Evolutionary conservation across 768 basidiomycete species (phyloP).

Genomic region (Sutorius australiensis): DNA sequence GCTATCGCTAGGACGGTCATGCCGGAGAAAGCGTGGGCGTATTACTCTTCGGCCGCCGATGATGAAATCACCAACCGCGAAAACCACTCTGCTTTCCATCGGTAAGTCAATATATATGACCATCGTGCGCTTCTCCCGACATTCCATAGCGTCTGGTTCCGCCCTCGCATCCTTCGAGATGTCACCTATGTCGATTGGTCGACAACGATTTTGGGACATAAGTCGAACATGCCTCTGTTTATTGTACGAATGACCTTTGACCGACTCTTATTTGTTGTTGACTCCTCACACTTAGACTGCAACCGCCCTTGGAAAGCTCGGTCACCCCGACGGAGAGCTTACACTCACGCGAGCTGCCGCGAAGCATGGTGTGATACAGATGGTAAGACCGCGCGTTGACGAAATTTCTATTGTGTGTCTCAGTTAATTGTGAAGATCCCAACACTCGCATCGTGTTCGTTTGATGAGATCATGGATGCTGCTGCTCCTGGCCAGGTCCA

Average conservation of each 20-base stretch:
- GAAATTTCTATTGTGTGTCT: background rate
- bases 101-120: conserved; percentile 38
- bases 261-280: background rate
- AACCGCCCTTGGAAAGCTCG: conserved; percentile 88
- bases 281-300: conserved; percentile 47
- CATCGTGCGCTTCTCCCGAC: background rate
- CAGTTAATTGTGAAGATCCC: conserved; percentile 61
- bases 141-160: conserved; percentile 72
- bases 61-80: conserved; percentile 90
- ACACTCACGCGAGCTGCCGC: conserved; percentile 87
- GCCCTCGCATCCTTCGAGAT: conserved; percentile 80
- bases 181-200: conserved; percentile 86
- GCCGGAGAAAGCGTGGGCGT: conserved; percentile 90
- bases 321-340: conserved; percentile 93
- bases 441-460: conserved; percentile 91
- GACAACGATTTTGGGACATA: conserved; percentile 74
- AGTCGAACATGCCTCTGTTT: conserved; percentile 73
- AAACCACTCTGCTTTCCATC: conserved; percentile 88
- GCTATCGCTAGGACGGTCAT: conserved; percentile 80
- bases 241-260: conserved; percentile 45
- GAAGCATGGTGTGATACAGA: conserved; percentile 71
- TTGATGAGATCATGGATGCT: conserved; percentile 92
- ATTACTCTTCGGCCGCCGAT: conserved; percentile 95
- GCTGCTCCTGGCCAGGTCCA: conserved; percentile 75
- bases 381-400: conserved; percentile 38